A percentile compares a stretch with the other conserved stretches of the same genome.
These are phyloP conservation scores for Heliosperma pusillum DNA, from an alignment of 148 eudicot species.

Conservation along the genomic window DNA sequence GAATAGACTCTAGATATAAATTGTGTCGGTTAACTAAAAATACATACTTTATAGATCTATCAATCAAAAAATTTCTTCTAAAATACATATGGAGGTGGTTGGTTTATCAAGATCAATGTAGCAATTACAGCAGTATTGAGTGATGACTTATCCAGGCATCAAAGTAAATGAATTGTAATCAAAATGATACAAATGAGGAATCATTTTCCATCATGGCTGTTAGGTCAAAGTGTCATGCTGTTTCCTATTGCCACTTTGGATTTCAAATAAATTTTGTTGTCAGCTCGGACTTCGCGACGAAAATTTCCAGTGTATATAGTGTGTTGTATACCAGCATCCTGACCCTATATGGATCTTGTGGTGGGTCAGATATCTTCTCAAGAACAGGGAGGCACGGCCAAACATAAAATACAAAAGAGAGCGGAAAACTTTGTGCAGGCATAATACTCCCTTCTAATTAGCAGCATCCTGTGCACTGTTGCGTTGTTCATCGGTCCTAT, in stretches of 20 bases:
- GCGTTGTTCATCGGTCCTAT: slow-evolving; percentile 70
- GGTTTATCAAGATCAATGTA: slow-evolving; percentile 13
- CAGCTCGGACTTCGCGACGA: slow-evolving; percentile 10
- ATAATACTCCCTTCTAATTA: slow-evolving; percentile 34
- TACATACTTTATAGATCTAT: slow-evolving; percentile 13
- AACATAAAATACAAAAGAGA: slow-evolving; percentile 20
- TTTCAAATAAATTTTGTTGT: slow-evolving; percentile 7
- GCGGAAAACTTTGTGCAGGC: slow-evolving; percentile 20
- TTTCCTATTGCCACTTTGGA: slow-evolving; percentile 14
- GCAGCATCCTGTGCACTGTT: slow-evolving; percentile 26
- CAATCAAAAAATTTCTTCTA: slow-evolving; percentile 18
- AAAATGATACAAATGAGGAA: slow-evolving; percentile 29
- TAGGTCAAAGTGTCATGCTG: slow-evolving; percentile 19
- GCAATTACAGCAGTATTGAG: slow-evolving; percentile 16
- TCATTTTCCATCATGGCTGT: slow-evolving; percentile 15
- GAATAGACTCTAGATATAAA: slow-evolving; percentile 18
- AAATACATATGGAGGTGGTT: slow-evolving; percentile 25
- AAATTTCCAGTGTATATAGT: slow-evolving; percentile 18
- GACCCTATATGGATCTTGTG: slow-evolving; percentile 13
- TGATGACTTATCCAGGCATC: slow-evolving; percentile 22
- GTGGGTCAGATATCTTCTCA: slow-evolving; percentile 3
- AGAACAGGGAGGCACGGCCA: slow-evolving; percentile 16
- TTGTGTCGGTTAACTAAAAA: slow-evolving; percentile 4
- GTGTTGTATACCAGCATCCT: slow-evolving; percentile 16
- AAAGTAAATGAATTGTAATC: slow-evolving; percentile 26